A percentile compares a stretch with the other conserved stretches of the same genome.
Evolutionary conservation across 2,329 filamentous ascomycete species (phyloP).

Genomic region (Trichoderma cornu-damae): DNA sequence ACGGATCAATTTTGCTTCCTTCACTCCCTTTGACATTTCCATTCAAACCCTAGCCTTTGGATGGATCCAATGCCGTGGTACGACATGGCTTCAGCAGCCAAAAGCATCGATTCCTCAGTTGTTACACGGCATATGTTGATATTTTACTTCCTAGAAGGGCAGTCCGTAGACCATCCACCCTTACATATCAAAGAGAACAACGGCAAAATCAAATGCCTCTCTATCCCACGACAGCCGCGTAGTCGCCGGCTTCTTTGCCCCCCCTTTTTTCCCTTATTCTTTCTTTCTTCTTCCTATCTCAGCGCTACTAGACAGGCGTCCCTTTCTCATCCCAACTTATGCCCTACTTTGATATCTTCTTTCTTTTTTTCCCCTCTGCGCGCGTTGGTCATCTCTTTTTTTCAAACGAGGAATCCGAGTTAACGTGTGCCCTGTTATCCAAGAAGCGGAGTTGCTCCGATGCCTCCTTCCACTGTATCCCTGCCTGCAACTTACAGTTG

Average conservation of each 20-base stretch:
- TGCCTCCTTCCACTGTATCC: not conserved
- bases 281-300: not conserved
- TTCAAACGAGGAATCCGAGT: not conserved
- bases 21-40: not conserved
- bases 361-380: too few relatives aligned
- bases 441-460: not conserved
- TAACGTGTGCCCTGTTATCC: not conserved
- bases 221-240: not conserved
- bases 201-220: not conserved
- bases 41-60: conserved; percentile 2
- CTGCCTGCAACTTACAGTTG: not conserved
- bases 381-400: not conserved
- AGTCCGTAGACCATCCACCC: not conserved
- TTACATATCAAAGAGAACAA: not conserved
- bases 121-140: conserved; percentile 7
- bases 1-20: conserved; percentile 4
- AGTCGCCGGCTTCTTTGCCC: not conserved
- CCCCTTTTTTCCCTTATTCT: not conserved
- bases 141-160: conserved; percentile 12
- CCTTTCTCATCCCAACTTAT: not conserved
- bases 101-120: not conserved
- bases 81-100: not conserved
- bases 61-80: conserved; percentile 7
- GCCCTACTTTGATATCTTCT: not conserved
- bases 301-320: not conserved